Percentiles rank a stretch among this genome's conserved stretches.
Conservation (phyloP, 169 alveolate species). For the Plasmodium coatneyi region DNA sequence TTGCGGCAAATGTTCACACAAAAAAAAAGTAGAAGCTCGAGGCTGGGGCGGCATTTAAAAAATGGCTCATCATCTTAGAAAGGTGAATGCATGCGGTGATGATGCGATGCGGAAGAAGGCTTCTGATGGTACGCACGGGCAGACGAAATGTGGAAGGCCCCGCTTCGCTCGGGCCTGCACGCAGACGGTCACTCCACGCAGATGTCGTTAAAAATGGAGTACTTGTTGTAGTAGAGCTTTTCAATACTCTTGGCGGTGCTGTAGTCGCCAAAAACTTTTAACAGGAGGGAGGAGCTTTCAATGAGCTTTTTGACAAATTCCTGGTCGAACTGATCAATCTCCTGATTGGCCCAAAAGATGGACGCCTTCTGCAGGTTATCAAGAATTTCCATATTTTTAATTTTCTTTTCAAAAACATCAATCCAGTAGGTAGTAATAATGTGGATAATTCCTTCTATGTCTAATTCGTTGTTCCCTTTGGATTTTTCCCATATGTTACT, state of each 20-base stretch:
- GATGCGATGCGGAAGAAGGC: background rate
- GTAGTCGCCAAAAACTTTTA: conserved; percentile 70
- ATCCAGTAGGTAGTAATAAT: conserved; percentile 86
- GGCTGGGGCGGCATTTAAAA: background rate
- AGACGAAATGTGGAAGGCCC: background rate
- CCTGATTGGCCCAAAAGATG: conserved; percentile 88
- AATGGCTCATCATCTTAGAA: background rate
- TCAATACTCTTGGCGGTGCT: conserved; percentile 75
- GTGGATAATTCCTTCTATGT: conserved; percentile 85
- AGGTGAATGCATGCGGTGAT: background rate
- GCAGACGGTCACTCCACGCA: conserved; percentile 54
- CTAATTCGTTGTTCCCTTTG: conserved; percentile 80
- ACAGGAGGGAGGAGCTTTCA: conserved; percentile 65
- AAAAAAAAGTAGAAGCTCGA: background rate
- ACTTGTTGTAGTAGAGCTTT: conserved; percentile 66
- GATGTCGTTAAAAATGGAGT: conserved; percentile 71
- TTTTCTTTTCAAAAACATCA: conserved; percentile 81
- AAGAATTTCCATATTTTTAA: conserved; percentile 77
- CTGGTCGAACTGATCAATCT: conserved; percentile 83
- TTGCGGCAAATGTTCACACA: conserved; percentile 1
- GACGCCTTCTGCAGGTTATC: conserved; percentile 82
- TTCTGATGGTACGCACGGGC: background rate
- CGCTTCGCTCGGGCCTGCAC: background rate
- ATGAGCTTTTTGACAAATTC: conserved; percentile 76
- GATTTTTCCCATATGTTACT: conserved; percentile 84